Base-by-base conservation (phyloP, 1,284 basidiomycete genomes). In the Cystobasidium slooffiae region DNA sequence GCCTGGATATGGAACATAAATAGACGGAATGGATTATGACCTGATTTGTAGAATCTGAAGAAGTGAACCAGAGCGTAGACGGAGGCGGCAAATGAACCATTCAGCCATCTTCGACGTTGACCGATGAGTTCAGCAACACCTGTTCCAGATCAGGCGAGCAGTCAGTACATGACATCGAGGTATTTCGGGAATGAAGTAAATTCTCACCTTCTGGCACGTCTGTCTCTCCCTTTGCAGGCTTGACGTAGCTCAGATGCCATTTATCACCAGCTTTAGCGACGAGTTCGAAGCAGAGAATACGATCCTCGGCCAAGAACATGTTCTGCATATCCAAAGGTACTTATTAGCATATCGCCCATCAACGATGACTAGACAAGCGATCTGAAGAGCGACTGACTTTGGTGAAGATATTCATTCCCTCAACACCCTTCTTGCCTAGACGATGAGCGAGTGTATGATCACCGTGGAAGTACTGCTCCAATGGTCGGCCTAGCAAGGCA, bases 401-500 rank as follows among this genome's bases (percentile, higher is more conserved):
- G 61, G 92, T 95, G 85, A 98, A 98, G 80, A 99, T 99, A 82
- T 91, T 91, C 96, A 98, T 98, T 46, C 94, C 93, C 78, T 97
- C 90, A 73, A 97, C 91, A 84, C 95, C 96, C 84, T 97, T 97
- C 53, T 89, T 86, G 20, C 95, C 96, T 47, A 97, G 87, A 70
- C 94, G 89, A 78, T 94, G 93, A 20, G 95, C 94, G 80, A 95
- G 84, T 80, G 79, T 77, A 82, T 97, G 94, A 81, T 99, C 96
- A 79, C 96, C 96, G 80, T 98, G 95, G 87, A 98, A 98, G 84
- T 98, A 98, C 82, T 98, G 95, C 80, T 96, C 91, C 37, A 99
- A 87, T 5, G 96, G 95, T 9, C 92, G 86, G 1, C 96, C 96
- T 76, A 90, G 88, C 78, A 99, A 94, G 31, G 97, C 95, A 31